These are phyloP conservation scores for Sclerospora graminicola DNA, from an alignment of 352 stramenopile species.

Conservation along the genomic window DNA sequence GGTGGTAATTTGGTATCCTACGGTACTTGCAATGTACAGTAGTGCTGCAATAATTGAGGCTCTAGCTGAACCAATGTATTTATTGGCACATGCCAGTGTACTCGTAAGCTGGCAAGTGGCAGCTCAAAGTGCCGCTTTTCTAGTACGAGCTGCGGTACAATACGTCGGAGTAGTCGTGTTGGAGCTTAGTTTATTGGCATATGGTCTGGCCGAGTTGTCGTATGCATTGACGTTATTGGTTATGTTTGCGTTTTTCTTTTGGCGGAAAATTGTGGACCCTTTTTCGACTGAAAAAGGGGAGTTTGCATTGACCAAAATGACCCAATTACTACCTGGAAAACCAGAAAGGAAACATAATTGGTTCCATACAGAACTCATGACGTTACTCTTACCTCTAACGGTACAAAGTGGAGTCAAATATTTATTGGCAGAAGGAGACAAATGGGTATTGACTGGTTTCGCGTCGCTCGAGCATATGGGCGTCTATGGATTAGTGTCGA, in stretches of 20 bases:
- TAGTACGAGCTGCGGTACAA: constrained; percentile 57
- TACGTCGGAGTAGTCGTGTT: constrained; percentile 56
- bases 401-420: constrained; percentile 96
- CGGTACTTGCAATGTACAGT: constrained; percentile 66
- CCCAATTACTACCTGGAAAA: constrained; percentile 39
- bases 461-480: constrained; percentile 89
- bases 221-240: constrained; percentile 53
- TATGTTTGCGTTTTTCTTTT: constrained; percentile 53
- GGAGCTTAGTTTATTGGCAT: constrained; percentile 53
- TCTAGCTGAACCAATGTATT: constrained; percentile 72
- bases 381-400: constrained; percentile 62
- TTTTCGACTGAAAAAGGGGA: constrained; percentile 1
- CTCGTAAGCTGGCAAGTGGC: constrained; percentile 78
- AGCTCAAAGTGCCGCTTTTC: constrained; percentile 63
- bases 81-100: constrained; percentile 66
- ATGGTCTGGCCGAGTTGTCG: constrained; percentile 65
- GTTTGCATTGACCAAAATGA: constrained; percentile 39
- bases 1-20: constrained; percentile 32
- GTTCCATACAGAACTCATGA: constrained; percentile 53
- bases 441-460: constrained; percentile 89
- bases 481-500: constrained; percentile 93
- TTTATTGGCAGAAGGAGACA: constrained; percentile 93
- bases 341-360: constrained; percentile 5
- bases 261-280: constrained; percentile 22
- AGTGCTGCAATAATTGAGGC: constrained; percentile 69